Conservation (phyloP, 163 green algal species). For the Prototheca wickerhamii region DNA sequence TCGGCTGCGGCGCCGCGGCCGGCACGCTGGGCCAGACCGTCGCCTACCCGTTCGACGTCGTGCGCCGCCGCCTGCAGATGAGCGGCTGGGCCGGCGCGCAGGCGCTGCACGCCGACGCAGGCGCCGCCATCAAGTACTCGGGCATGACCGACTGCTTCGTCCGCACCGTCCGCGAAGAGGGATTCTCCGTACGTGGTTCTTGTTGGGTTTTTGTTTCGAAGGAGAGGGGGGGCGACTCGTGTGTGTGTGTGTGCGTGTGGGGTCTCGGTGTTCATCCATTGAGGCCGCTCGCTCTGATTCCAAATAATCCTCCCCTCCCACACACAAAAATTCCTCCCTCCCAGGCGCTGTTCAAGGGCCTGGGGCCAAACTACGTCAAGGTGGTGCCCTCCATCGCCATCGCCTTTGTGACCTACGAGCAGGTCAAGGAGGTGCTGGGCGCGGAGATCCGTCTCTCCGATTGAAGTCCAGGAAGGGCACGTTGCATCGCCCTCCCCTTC, state of each 20-base stretch:
- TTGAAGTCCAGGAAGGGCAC: conserved; percentile 20
- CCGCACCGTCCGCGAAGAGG: conserved; percentile 83
- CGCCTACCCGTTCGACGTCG: conserved; percentile 96
- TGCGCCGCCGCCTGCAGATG: conserved; percentile 85
- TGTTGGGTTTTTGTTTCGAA: background rate
- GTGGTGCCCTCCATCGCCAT: conserved; percentile 96
- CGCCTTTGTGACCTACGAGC: conserved; percentile 94
- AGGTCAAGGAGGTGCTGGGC: conserved; percentile 78
- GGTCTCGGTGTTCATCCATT: background rate
- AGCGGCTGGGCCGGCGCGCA: conserved; percentile 64
- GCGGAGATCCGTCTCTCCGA: conserved; percentile 85
- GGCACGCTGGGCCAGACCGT: conserved; percentile 90
- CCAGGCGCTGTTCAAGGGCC: conserved; percentile 54
- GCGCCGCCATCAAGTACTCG: conserved; percentile 69
- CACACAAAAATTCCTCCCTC: background rate
- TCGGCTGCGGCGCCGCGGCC: conserved; percentile 81
- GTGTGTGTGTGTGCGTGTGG: background rate
- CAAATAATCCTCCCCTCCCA: background rate
- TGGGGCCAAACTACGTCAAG: conserved; percentile 97
- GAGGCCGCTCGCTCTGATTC: background rate
- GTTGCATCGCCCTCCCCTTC: background rate
- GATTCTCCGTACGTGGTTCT: conserved; percentile 36
- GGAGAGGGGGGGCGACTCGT: background rate
- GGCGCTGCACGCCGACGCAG: conserved; percentile 57
- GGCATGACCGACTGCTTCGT: conserved; percentile 96